phyloP scores from a whole-genome alignment of 2,329 filamentous ascomycete species.

The Hymenoscyphus scutula region DNA sequence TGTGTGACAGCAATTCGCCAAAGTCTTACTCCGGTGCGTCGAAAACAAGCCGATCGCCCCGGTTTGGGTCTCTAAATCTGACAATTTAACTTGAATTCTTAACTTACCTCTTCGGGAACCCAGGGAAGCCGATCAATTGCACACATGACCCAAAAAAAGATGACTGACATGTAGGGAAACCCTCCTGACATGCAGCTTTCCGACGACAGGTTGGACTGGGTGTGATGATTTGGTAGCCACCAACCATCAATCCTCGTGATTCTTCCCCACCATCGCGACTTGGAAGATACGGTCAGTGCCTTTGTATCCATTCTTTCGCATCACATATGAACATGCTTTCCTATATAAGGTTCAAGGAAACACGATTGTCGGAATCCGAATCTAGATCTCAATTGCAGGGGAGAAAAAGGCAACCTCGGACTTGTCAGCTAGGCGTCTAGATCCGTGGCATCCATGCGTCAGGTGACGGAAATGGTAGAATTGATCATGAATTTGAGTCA shows the following conservation, averaged over 20 bases:
- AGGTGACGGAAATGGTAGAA: not conserved
- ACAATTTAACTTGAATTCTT: not conserved
- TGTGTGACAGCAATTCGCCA: not conserved
- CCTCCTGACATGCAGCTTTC: not conserved
- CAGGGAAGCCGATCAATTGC: not conserved
- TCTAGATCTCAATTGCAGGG: not conserved
- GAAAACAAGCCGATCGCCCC: not conserved
- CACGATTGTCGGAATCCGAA: not conserved
- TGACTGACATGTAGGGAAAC: not conserved
- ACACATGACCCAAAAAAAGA: not conserved
- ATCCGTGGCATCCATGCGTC: not conserved
- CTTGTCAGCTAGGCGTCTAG: not conserved
- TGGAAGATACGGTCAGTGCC: not conserved
- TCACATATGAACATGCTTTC: conserved; percentile 2
- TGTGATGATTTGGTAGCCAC: not conserved
- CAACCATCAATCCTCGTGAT: not conserved
- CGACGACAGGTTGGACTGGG: not conserved
- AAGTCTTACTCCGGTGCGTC: not conserved
- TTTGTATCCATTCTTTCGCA: not conserved
- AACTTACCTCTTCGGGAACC: not conserved
- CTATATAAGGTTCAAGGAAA: not conserved
- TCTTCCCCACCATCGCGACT: not conserved
- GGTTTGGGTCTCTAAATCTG: not conserved
- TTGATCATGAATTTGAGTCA: not conserved
- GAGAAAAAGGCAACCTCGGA: not conserved